A percentile compares a stretch with the other conserved stretches of the same genome.
These are phyloP conservation scores for Nemania serpens DNA, from an alignment of 2,329 filamentous ascomycete genomes.

Conservation along the genomic window DNA sequence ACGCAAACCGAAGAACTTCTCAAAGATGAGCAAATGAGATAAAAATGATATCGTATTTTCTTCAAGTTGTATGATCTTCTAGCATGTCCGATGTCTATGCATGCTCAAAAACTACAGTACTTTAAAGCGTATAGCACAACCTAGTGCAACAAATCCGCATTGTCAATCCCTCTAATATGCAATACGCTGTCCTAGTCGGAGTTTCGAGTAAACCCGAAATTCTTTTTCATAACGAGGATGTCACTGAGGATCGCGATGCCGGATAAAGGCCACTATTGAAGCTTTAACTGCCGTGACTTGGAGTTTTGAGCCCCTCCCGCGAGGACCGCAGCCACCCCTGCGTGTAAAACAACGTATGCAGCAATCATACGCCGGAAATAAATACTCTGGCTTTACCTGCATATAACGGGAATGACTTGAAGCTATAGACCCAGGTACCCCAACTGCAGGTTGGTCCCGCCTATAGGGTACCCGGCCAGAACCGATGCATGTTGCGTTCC, in stretches of 20 bases:
- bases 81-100: too few species aligned
- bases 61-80: too few species aligned
- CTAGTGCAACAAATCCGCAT: too few species aligned
- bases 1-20: background rate
- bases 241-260: background rate
- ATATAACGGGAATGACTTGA: background rate
- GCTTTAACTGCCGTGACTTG: conserved; percentile 23
- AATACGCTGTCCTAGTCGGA: too few species aligned
- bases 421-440: background rate
- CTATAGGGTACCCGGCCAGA: conserved; percentile 40
- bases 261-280: background rate
- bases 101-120: too few species aligned
- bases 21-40: too few species aligned
- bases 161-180: too few species aligned
- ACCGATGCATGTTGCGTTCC: conserved; percentile 43
- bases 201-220: too few species aligned
- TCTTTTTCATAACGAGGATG: background rate
- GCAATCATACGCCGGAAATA: background rate
- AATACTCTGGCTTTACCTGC: background rate
- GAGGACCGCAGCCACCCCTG: background rate
- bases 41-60: too few species aligned
- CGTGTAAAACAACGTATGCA: background rate
- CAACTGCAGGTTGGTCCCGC: background rate
- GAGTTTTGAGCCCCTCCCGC: conserved; percentile 11
- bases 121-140: too few species aligned